Percentiles rank a stretch among this genome's conserved stretches.
phyloP scores from a whole-genome alignment of 176 grass and related monocot genomes.

The Secale cereale region DNA sequence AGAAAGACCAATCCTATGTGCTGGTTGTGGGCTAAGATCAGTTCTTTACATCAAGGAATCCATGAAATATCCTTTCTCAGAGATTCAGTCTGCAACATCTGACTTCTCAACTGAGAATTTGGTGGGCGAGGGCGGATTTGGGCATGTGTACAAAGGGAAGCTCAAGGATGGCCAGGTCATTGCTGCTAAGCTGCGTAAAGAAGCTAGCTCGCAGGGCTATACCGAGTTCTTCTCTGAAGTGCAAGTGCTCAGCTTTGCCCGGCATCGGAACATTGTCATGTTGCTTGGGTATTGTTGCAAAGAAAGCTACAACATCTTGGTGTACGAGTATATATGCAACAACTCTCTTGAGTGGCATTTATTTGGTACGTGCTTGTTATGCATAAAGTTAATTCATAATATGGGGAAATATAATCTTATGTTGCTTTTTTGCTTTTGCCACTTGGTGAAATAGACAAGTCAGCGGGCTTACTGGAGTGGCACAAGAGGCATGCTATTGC shows the following conservation, averaged over 20 bases:
- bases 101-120: constrained; percentile 59
- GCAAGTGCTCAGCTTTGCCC: constrained; percentile 72
- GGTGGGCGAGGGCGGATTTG: constrained; percentile 69
- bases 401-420: not conserved
- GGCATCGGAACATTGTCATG: constrained; percentile 74
- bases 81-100: constrained; percentile 64
- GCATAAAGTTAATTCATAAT: not conserved
- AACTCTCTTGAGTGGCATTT: constrained; percentile 78
- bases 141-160: constrained; percentile 63
- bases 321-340: constrained; percentile 80
- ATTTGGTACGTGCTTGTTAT: constrained; percentile 45
- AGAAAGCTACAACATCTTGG: constrained; percentile 73
- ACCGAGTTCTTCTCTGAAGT: constrained; percentile 80
- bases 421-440: not conserved
- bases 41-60: constrained; percentile 72
- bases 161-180: constrained; percentile 75
- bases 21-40: constrained; percentile 52
- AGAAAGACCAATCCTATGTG: constrained; percentile 55
- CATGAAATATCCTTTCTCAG: constrained; percentile 67
- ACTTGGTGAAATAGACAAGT: constrained; percentile 40
- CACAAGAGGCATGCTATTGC: constrained; percentile 67
- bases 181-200: constrained; percentile 64
- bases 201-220: constrained; percentile 68
- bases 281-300: constrained; percentile 79
- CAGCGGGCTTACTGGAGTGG: constrained; percentile 59